Evolutionary conservation across 1,139 yeast species (phyloP), one percentile per base, ranked within the genome.

Genomic region (Eremothecium cymbalariae): DNA sequence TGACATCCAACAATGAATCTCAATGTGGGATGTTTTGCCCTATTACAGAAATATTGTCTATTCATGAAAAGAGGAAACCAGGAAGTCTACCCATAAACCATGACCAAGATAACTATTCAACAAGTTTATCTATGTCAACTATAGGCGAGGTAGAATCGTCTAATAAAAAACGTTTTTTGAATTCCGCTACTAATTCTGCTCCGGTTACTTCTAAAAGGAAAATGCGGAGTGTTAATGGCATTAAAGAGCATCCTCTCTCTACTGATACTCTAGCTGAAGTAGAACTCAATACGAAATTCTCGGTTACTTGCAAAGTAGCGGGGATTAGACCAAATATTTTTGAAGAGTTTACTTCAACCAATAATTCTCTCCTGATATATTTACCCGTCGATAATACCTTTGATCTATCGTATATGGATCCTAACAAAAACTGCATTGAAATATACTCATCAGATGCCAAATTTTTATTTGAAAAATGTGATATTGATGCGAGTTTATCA

Each of bases 391-490:
- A 16, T n/a, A 8, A 5, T 14, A 9, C n/a, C 11, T 9, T n/a
- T 3, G 7, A 16, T 17, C n/a, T 9, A 5, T 4, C 9, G 7
- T 11, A 17, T 14, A 4, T 6, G 19, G 30, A 27, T 27, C 43
- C 45, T 8, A 39, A 39, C 17, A 40, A 35, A 8, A 45, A 45
- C 31, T 45, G 48, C 26, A 26, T 43, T 18, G 30, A 27, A 18
- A 17, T 27, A 16, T 27, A 16, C 21, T 3, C 30, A 27, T 27
- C 30, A 17, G 21, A 27, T 14, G 7, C 17, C 4, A 21, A 27
- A n/a, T 27, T n/a, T 7, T 19, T 27, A 4, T 7, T 27, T 4
- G 11, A 27, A 4, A 19, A 17, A 27, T 27, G 21, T 14, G 21
- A 14, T 7, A 27, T 27, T n/a, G 21, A 17, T 8, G n/a, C n/a